Percentiles rank a stretch among this genome's conserved stretches.
These are phyloP conservation scores for Quercus rubra DNA, from an alignment of 306 rosid species.

Conservation along the genomic window DNA sequence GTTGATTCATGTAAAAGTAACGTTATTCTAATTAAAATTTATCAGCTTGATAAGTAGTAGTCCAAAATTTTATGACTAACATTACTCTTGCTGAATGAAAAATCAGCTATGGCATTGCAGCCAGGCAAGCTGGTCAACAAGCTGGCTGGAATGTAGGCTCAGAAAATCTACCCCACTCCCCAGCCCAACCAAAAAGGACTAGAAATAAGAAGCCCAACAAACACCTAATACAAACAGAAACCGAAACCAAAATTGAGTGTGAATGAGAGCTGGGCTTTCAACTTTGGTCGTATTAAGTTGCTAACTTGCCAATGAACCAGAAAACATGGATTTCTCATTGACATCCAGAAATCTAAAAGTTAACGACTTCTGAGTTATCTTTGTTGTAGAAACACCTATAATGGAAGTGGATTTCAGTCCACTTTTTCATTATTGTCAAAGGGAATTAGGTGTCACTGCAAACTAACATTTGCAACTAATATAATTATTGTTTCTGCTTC, in stretches of 20 bases:
- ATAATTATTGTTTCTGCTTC: conserved; percentile 21
- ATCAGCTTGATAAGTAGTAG: too few species aligned
- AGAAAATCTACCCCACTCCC: too few species aligned
- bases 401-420: not conserved
- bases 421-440: not conserved
- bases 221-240: not conserved
- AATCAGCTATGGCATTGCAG: too few species aligned
- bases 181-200: too few species aligned
- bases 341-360: not conserved
- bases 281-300: not conserved
- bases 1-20: too few species aligned
- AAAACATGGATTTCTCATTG: not conserved
- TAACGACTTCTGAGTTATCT: not conserved
- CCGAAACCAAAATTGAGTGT: not conserved
- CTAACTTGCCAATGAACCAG: not conserved
- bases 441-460: conserved; percentile 48
- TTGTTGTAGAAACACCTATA: conserved; percentile 11
- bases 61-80: too few species aligned
- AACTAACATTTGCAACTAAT: conserved; percentile 25
- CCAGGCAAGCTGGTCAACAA: too few species aligned
- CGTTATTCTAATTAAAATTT: too few species aligned
- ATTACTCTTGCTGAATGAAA: too few species aligned
- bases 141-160: too few species aligned
- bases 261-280: too few species aligned
- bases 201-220: not conserved